Conservation (phyloP, 768 basidiomycete species). For the Rhizopogon roseolus region DNA sequence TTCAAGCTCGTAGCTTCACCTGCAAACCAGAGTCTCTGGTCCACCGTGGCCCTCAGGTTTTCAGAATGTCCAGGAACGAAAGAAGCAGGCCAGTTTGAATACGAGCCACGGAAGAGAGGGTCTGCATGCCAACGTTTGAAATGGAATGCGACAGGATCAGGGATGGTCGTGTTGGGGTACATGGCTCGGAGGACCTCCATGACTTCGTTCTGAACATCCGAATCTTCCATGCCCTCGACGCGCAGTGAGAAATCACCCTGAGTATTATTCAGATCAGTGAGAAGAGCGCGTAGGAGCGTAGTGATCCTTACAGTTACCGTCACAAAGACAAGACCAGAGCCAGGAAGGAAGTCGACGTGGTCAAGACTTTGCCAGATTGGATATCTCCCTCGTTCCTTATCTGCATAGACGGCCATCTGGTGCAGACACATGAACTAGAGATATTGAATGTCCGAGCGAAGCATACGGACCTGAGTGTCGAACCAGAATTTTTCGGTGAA, state of each 20-base stretch:
- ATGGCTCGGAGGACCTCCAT: slow-evolving; percentile 53
- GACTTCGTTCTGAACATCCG: slow-evolving; percentile 46
- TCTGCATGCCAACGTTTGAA: slow-evolving; percentile 52
- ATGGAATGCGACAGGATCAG: slow-evolving; percentile 51
- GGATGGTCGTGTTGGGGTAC: slow-evolving; percentile 52
- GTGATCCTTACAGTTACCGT: slow-evolving; percentile 20
- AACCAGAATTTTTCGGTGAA: slow-evolving; percentile 62
- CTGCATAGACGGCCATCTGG: slow-evolving; percentile 49
- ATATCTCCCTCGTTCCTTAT: slow-evolving; percentile 53
- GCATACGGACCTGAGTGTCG: slow-evolving; percentile 31
- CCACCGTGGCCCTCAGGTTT: slow-evolving; percentile 52
- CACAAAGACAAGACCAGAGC: slow-evolving; percentile 42
- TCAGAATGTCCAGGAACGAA: slow-evolving; percentile 50
- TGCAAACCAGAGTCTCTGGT: slow-evolving; percentile 50
- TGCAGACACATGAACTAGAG: background rate
- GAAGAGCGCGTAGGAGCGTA: no score
- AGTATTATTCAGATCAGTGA: background rate
- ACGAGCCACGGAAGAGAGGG: slow-evolving; percentile 41
- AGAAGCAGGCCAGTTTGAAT: slow-evolving; percentile 66
- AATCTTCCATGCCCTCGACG: slow-evolving; percentile 46
- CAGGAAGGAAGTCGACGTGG: slow-evolving; percentile 51
- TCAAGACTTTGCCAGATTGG: slow-evolving; percentile 68
- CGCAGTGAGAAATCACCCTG: slow-evolving; percentile 61
- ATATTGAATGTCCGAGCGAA: no score
- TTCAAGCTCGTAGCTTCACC: slow-evolving; percentile 57